Percentiles rank a stretch among this genome's conserved stretches.
phyloP scores from a whole-genome alignment of 306 rosid genomes.

The Casuarina cunninghamiana region DNA sequence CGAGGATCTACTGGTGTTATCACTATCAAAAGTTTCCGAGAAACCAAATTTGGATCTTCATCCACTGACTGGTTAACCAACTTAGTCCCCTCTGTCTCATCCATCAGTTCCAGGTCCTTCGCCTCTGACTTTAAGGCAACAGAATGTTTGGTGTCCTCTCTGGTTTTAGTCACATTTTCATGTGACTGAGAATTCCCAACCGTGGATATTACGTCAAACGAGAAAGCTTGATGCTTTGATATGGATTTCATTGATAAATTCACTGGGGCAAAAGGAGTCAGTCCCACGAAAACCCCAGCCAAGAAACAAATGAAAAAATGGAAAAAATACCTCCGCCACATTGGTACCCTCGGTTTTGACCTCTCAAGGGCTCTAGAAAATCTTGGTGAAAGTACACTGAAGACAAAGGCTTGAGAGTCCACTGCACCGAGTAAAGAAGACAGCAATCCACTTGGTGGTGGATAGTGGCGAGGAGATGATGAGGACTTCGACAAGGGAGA shows the following conservation, averaged over 20 bases:
- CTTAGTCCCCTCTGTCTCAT: conserved; percentile 29
- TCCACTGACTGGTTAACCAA: conserved; percentile 16
- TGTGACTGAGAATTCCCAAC: conserved; percentile 42
- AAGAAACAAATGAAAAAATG: conserved; percentile 71
- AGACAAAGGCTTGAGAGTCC: conserved; percentile 49
- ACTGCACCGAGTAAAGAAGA: conserved; percentile 37
- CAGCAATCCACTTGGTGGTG: conserved; percentile 45
- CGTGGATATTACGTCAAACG: conserved; percentile 54
- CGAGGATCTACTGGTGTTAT: conserved; percentile 66
- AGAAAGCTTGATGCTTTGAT: conserved; percentile 63
- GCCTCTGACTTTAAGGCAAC: conserved; percentile 33
- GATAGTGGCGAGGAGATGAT: conserved; percentile 48
- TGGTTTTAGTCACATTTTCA: conserved; percentile 35
- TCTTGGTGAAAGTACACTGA: conserved; percentile 52
- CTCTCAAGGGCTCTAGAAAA: conserved; percentile 60
- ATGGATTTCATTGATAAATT: conserved; percentile 49
- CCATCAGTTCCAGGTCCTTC: conserved; percentile 26
- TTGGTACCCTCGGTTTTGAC: conserved; percentile 60
- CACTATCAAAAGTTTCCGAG: conserved; percentile 69
- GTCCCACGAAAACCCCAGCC: conserved; percentile 69
- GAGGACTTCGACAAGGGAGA: conserved; percentile 84
- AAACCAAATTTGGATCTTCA: conserved; percentile 43
- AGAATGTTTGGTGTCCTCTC: conserved; percentile 33
- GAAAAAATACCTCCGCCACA: conserved; percentile 67
- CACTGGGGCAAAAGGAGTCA: conserved; percentile 61